Evolutionary conservation across 2,329 filamentous ascomycete species (phyloP).

Genomic region (Hymenoscyphus albidus): DNA sequence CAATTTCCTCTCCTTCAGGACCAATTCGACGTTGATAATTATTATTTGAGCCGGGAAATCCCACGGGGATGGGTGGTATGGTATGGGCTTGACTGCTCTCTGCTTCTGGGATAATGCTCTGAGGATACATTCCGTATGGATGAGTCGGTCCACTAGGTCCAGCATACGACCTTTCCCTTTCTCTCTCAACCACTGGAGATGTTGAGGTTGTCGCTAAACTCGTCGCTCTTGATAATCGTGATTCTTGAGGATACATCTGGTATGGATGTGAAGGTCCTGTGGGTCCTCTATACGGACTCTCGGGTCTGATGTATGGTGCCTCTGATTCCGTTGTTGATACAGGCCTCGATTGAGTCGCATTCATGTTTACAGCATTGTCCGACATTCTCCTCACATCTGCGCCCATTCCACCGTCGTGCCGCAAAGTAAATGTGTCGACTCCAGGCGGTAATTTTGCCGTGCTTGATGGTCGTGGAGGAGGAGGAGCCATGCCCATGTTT

Average conservation of each 20-base stretch:
- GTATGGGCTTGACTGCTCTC: conserved; percentile 38
- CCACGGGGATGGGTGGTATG: conserved; percentile 57
- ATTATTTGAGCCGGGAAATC: conserved; percentile 64
- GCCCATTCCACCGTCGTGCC: conserved; percentile 47
- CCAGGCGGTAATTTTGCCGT: conserved; percentile 48
- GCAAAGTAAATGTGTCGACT: conserved; percentile 49
- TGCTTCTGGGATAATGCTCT: conserved; percentile 65
- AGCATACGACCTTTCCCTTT: conserved; percentile 51
- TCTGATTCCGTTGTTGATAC: conserved; percentile 24
- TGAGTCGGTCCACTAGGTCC: conserved; percentile 69
- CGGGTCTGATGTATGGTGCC: conserved; percentile 34
- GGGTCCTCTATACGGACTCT: conserved; percentile 56
- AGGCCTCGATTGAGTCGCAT: conserved; percentile 23
- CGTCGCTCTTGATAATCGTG: conserved; percentile 46
- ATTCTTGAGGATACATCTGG: conserved; percentile 78
- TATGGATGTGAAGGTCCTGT: conserved; percentile 79
- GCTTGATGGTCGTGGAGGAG: conserved; percentile 48
- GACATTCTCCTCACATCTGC: conserved; percentile 24
- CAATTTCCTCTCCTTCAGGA: conserved; percentile 80
- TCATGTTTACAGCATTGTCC: conserved; percentile 16
- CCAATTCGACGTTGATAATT: conserved; percentile 70
- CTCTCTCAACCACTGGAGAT: conserved; percentile 45
- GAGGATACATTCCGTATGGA: conserved; percentile 82
- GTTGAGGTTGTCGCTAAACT: conserved; percentile 73
- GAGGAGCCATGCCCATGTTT: conserved; percentile 14